These are phyloP conservation scores for Cladorrhinum sp. DNA, from an alignment of 2,329 filamentous ascomycete species.

Conservation along the genomic window DNA sequence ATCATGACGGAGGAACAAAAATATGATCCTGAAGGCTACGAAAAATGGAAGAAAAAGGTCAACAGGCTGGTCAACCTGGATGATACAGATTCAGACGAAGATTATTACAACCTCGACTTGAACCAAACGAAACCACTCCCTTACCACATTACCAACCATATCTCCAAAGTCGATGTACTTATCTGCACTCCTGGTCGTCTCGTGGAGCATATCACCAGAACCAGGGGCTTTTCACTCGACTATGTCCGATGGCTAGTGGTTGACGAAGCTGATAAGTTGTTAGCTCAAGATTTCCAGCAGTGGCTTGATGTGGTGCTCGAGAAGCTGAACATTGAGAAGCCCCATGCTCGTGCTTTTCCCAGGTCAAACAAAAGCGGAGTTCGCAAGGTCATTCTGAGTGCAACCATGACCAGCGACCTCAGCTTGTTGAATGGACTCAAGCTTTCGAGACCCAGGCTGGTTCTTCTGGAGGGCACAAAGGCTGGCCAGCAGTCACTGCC, in stretches of 20 bases:
- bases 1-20: constrained; percentile 46
- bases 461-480: constrained; percentile 64
- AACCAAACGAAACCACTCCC: constrained; percentile 43
- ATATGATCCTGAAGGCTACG: constrained; percentile 65
- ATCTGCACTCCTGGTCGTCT: constrained; percentile 89
- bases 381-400: constrained; percentile 82
- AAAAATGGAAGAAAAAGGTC: constrained; percentile 32
- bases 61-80: constrained; percentile 44
- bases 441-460: constrained; percentile 69
- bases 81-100: constrained; percentile 43
- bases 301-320: constrained; percentile 76
- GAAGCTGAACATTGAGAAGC: constrained; percentile 47
- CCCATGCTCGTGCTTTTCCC: constrained; percentile 51
- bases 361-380: constrained; percentile 54
- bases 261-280: constrained; percentile 88
- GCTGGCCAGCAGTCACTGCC: constrained; percentile 50
- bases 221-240: constrained; percentile 74
- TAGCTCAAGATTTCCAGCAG: constrained; percentile 89
- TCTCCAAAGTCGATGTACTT: constrained; percentile 78
- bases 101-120: constrained; percentile 31
- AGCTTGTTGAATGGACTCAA: constrained; percentile 73
- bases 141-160: constrained; percentile 62
- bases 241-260: constrained; percentile 85
- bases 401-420: constrained; percentile 86
- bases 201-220: constrained; percentile 85